Conservation (phyloP, 257 asterid species). For the Agastache rugosa region DNA sequence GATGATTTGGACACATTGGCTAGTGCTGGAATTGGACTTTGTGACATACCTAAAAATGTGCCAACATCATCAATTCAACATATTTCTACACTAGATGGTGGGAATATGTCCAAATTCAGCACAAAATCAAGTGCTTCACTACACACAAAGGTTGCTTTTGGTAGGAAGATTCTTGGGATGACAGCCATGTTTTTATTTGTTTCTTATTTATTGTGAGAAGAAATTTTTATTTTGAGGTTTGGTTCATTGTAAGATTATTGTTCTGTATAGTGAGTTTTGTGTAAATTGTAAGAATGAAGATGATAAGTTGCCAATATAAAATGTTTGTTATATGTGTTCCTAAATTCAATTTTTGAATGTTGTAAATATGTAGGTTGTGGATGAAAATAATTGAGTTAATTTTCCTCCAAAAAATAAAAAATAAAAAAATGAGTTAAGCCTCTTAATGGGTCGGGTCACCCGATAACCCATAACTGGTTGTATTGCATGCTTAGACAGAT, state of each 20-base stretch:
- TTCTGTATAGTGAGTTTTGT: slow-evolving; percentile 15
- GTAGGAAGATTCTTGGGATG: slow-evolving; percentile 27
- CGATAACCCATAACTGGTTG: no score
- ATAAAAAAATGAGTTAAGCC: no score
- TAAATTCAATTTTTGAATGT: no score
- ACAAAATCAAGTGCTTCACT: slow-evolving; percentile 41
- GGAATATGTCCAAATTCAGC: slow-evolving; percentile 19
- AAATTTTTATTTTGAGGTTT: not conserved
- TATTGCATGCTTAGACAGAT: no score
- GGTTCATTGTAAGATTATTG: not conserved
- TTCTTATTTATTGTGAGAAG: slow-evolving; percentile 36
- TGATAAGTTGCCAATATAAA: not conserved
- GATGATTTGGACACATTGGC: slow-evolving; percentile 67
- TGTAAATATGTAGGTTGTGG: no score
- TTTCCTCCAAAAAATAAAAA: no score
- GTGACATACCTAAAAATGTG: slow-evolving; percentile 39
- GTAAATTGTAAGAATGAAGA: not conserved
- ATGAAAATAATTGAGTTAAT: no score
- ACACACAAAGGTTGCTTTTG: not conserved
- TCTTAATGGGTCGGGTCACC: no score
- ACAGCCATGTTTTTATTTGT: slow-evolving; percentile 29
- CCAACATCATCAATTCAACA: slow-evolving; percentile 46
- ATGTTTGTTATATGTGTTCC: no score
- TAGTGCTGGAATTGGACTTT: slow-evolving; percentile 65
- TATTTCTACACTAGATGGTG: slow-evolving; percentile 36